phyloP scores from a whole-genome alignment of 2,329 filamentous ascomycete species.

The Cercospora canescens region DNA sequence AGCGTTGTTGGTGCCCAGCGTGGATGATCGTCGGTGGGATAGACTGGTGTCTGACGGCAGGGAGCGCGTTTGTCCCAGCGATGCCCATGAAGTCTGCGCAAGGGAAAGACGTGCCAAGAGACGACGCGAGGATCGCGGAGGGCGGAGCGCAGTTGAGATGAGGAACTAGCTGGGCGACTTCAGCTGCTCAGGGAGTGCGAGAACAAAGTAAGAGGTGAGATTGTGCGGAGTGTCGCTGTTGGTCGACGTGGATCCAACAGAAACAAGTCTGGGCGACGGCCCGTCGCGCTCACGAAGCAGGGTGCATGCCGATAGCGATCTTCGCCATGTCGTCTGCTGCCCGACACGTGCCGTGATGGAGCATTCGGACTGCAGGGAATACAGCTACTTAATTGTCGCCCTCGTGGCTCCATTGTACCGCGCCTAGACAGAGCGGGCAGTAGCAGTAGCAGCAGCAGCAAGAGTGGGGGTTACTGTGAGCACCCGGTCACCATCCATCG shows the following conservation, averaged over 20 bases:
- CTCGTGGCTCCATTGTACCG: neutral
- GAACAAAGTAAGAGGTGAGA: neutral
- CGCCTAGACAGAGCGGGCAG: neutral
- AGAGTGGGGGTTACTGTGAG: neutral
- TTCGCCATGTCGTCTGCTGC: no score
- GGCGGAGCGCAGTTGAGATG: neutral
- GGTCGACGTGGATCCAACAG: neutral
- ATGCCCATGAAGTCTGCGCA: neutral
- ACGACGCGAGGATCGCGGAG: neutral
- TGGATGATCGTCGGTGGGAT: neutral
- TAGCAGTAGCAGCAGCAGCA: neutral
- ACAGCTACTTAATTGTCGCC: slow-evolving; percentile 1
- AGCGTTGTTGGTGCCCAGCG: neutral
- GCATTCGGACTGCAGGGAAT: neutral
- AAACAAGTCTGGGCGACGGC: neutral
- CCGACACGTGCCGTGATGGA: neutral
- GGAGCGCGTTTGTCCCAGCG: neutral
- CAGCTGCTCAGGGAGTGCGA: neutral
- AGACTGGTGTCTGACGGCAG: neutral
- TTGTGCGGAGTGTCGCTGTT: neutral
- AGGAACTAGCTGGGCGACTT: neutral
- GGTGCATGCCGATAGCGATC: neutral
- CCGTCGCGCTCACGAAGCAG: neutral
- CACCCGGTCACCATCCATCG: neutral
- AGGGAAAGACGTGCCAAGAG: neutral